Conservation (phyloP, 2,329 filamentous ascomycete species). For the Huntiella moniliformis region DNA sequence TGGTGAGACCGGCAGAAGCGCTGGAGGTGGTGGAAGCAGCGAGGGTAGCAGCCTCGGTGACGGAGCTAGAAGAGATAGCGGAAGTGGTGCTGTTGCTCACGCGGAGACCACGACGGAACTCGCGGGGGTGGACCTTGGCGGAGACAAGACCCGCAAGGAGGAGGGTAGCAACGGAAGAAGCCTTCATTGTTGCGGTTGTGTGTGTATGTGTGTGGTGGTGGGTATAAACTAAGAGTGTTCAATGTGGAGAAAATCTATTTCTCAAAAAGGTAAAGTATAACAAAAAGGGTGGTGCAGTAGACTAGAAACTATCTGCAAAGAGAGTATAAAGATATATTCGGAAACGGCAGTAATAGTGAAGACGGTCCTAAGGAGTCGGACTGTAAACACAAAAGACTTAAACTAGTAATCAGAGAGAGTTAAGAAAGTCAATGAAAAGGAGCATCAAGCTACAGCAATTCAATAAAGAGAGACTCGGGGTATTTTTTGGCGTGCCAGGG, state of each 20-base stretch:
- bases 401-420: conserved; percentile 2
- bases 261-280: not conserved
- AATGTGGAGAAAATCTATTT: not conserved
- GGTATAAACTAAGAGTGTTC: not conserved
- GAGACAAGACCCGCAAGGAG: conserved; percentile 8
- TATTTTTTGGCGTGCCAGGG: conserved; percentile 14
- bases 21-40: conserved; percentile 11
- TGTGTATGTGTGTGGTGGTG: not conserved
- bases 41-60: conserved; percentile 1
- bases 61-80: not conserved
- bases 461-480: conserved; percentile 12
- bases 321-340: conserved; percentile 1
- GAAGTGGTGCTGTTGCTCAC: not conserved
- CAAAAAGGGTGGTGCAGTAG: not conserved
- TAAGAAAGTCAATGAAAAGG: conserved; percentile 8
- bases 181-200: conserved; percentile 9
- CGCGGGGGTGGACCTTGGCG: conserved; percentile 8
- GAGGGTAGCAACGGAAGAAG: conserved; percentile 8
- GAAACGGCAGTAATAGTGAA: not conserved
- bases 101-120: conserved; percentile 6
- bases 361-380: conserved; percentile 3
- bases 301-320: not conserved
- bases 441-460: conserved; percentile 12
- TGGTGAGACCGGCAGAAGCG: conserved; percentile 18
- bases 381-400: not conserved